Conservation (phyloP, 2,329 filamentous ascomycete genomes). For the Periglandula ipomoeae region DNA sequence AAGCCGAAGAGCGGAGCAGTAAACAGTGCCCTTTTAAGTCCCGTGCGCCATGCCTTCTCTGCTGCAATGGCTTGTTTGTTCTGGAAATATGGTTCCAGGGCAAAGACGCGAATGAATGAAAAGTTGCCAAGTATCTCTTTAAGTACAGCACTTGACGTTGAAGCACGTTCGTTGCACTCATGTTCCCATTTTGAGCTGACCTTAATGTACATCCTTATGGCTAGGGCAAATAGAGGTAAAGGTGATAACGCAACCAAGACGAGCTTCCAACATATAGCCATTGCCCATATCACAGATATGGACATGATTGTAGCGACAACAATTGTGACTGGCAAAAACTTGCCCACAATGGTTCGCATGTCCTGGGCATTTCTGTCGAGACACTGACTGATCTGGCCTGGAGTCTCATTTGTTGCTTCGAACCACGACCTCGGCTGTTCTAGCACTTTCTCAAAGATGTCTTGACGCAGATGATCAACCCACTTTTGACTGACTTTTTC, state of each 20-base stretch:
- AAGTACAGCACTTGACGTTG: slow-evolving; percentile 47
- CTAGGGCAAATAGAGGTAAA: slow-evolving; percentile 55
- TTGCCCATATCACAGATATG: slow-evolving; percentile 65
- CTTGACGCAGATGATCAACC: slow-evolving; percentile 61
- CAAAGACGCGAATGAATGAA: slow-evolving; percentile 65
- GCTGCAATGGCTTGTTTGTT: slow-evolving; percentile 49
- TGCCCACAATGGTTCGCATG: slow-evolving; percentile 71
- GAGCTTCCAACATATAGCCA: slow-evolving; percentile 68
- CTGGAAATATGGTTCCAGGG: slow-evolving; percentile 63
- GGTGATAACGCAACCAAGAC: slow-evolving; percentile 66
- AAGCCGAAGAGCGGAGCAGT: slow-evolving; percentile 67
- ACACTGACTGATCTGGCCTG: slow-evolving; percentile 55
- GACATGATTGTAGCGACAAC: slow-evolving; percentile 57
- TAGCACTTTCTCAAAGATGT: slow-evolving; percentile 61
- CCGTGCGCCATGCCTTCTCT: slow-evolving; percentile 44
- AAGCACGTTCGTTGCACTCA: slow-evolving; percentile 53
- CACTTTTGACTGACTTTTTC: slow-evolving; percentile 66
- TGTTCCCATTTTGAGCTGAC: slow-evolving; percentile 65
- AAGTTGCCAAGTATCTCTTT: slow-evolving; percentile 73
- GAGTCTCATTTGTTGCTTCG: slow-evolving; percentile 55
- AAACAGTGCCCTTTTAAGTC: slow-evolving; percentile 55
- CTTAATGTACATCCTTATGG: slow-evolving; percentile 56
- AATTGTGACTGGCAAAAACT: slow-evolving; percentile 64
- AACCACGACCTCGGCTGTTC: slow-evolving; percentile 75
- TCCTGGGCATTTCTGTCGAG: slow-evolving; percentile 80